Conservation (phyloP, 2,329 filamentous ascomycete genomes). For the Decorospora gaudefroyi region DNA sequence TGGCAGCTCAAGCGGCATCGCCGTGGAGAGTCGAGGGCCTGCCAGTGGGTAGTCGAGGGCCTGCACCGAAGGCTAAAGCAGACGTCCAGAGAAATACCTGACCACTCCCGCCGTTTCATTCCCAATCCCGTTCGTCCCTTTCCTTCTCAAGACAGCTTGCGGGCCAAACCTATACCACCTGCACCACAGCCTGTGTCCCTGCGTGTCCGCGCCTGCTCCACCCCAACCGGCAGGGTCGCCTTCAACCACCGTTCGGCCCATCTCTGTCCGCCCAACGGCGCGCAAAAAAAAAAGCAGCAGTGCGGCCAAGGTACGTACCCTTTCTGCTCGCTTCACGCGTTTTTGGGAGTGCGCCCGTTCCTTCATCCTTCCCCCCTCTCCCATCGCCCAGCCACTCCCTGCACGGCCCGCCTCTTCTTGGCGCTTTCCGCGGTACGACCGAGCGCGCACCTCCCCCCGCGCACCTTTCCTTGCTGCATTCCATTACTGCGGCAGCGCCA, state of each 20-base stretch:
- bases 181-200: slow-evolving; percentile 33
- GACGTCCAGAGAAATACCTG: slow-evolving; percentile 40
- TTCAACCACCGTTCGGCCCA: slow-evolving; percentile 16
- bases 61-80: slow-evolving; percentile 27
- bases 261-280: slow-evolving; percentile 26
- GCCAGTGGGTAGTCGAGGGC: slow-evolving; percentile 24
- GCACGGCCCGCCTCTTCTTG: slow-evolving; percentile 21
- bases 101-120: slow-evolving; percentile 46
- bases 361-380: neutral
- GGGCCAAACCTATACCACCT: slow-evolving; percentile 35
- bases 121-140: slow-evolving; percentile 48
- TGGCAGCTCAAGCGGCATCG: slow-evolving; percentile 34
- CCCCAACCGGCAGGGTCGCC: slow-evolving; percentile 26
- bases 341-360: neutral
- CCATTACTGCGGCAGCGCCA: slow-evolving; percentile 42
- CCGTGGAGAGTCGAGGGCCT: slow-evolving; percentile 35
- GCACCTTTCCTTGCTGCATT: slow-evolving; percentile 36
- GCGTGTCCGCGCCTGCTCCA: slow-evolving; percentile 21
- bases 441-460: slow-evolving; percentile 23
- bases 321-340: no score
- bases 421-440: slow-evolving; percentile 34
- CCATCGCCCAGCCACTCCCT: slow-evolving; percentile 26
- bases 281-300: slow-evolving; percentile 24
- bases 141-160: slow-evolving; percentile 49
- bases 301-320: slow-evolving; percentile 37